Conservation (phyloP, 2,329 filamentous ascomycete species). For the Cyanodermella asteris region DNA sequence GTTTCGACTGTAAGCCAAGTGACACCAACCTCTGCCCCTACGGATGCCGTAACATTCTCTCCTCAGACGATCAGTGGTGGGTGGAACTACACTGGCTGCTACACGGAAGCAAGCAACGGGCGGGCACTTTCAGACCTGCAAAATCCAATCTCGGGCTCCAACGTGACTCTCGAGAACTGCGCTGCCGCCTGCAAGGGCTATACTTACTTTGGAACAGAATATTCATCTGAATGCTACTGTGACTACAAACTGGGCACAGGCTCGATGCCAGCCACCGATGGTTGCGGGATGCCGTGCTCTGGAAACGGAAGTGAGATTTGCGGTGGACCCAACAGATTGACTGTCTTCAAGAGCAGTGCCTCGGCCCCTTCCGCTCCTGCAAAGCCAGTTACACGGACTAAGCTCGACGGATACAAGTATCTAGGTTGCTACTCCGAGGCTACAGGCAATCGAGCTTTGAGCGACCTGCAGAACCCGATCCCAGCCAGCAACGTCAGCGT, state of each 20-base stretch:
- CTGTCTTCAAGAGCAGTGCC: slow-evolving; percentile 6
- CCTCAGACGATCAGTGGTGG: slow-evolving; percentile 1
- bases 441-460: slow-evolving; percentile 6
- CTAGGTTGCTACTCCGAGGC: slow-evolving; percentile 11
- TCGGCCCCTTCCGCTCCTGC: neutral
- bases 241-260: slow-evolving; percentile 10
- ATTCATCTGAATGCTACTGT: slow-evolving; percentile 15
- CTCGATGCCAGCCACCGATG: slow-evolving; percentile 3
- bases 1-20: no score
- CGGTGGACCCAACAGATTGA: slow-evolving; percentile 10
- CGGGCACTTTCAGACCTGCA: slow-evolving; percentile 6
- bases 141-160: slow-evolving; percentile 5
- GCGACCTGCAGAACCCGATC: slow-evolving; percentile 1
- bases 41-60: neutral
- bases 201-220: slow-evolving; percentile 14
- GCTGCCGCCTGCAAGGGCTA: slow-evolving; percentile 11
- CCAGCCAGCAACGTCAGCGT: slow-evolving; percentile 13
- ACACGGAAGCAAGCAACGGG: slow-evolving; percentile 10
- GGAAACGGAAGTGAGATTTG: slow-evolving; percentile 11
- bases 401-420: slow-evolving; percentile 14
- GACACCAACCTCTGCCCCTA: no score
- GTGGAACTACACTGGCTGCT: slow-evolving; percentile 10
- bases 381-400: neutral
- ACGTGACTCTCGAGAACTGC: slow-evolving; percentile 9
- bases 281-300: slow-evolving; percentile 7